Evolutionary conservation across 1,284 basidiomycete genomes (phyloP), one percentile per base, ranked within the genome.

Genomic region (Phylloporus sp.): DNA sequence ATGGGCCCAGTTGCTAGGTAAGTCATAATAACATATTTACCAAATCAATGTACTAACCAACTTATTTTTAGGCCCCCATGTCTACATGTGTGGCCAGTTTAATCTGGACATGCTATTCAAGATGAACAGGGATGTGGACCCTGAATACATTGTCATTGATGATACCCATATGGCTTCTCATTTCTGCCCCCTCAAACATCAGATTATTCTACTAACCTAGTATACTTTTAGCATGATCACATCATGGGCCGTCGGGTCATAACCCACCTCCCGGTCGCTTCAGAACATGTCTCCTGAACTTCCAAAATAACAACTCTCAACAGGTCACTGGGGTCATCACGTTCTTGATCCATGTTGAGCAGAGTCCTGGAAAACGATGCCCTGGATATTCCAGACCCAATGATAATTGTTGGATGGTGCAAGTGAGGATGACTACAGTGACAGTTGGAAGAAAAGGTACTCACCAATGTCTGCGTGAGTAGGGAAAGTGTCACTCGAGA

Each of bases 341-440:
- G 64, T 37, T 58, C 62, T 40, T 70, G 68, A 59, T 74, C 70
- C 6, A 66, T 49, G 18, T 73, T 68, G 17, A 85, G 74, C 26
- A 80, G 65, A 37, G 80, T 78, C 60, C 82, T 78, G 13, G 78
- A 79, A 53, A 82, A 76, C 0, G 83, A 81, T 13, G 80, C 73
- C 13, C 81, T 80, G 8, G 83, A 83, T 68, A 85, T 83, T 3
- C 83, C 83, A 11, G 83, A 84, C 11, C 83, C 84, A 34, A 84
- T 80, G 60, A 85, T 77, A 13, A 83, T 80, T 75, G 32, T 8
- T n/a, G 18, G 3, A 22, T 26, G 32, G 20, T 28, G 10, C 24
- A 53, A 31, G 18, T 64, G 44, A 62, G 51, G 11, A 52, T 24
- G 39, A 5, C 31, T 40, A 51, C 7, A n/a, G n/a, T n/a, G 20